A percentile compares a stretch with the other conserved stretches of the same genome.
Evolutionary conservation across 495 filamentous ascomycete species (phyloP).

Genomic region (Penicillium steckii): DNA sequence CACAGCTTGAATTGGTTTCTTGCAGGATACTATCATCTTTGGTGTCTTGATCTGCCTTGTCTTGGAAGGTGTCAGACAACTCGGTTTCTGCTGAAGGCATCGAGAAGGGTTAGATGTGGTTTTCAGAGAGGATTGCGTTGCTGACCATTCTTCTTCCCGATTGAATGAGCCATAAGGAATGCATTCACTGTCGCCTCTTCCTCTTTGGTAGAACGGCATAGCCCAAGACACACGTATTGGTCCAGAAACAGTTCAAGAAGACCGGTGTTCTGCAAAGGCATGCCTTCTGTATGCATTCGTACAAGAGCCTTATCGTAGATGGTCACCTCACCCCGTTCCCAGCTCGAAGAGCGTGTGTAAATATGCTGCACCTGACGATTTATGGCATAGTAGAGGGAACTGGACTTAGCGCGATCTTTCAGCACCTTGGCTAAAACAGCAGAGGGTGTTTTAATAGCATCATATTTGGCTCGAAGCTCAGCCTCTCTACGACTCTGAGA

Average conservation of each 20-base stretch:
- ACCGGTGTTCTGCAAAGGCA: conserved; percentile 19
- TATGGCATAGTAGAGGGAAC: conserved; percentile 24
- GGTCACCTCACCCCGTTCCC: conserved; percentile 40
- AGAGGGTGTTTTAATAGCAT: neutral
- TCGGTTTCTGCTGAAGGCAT: no score
- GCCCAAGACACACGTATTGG: conserved; percentile 27
- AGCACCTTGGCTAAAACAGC: neutral
- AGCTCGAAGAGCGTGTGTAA: conserved; percentile 31
- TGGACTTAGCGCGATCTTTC: neutral
- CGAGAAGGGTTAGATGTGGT: neutral
- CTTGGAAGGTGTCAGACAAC: no score
- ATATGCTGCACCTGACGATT: conserved; percentile 32
- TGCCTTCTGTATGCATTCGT: conserved; percentile 28
- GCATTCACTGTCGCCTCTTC: conserved; percentile 4
- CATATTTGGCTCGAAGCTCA: neutral
- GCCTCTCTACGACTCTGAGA: neutral
- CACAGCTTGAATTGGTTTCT: no score
- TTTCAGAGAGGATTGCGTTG: neutral
- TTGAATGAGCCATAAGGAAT: conserved; percentile 6
- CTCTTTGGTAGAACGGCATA: neutral
- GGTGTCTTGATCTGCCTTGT: no score
- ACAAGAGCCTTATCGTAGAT: conserved; percentile 41
- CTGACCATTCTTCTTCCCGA: conserved; percentile 9
- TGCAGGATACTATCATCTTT: no score
- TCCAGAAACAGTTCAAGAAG: conserved; percentile 40